Evolutionary conservation across 805 yeast genomes (phyloP).

Genomic region (Nakazawaea anatomiae): DNA sequence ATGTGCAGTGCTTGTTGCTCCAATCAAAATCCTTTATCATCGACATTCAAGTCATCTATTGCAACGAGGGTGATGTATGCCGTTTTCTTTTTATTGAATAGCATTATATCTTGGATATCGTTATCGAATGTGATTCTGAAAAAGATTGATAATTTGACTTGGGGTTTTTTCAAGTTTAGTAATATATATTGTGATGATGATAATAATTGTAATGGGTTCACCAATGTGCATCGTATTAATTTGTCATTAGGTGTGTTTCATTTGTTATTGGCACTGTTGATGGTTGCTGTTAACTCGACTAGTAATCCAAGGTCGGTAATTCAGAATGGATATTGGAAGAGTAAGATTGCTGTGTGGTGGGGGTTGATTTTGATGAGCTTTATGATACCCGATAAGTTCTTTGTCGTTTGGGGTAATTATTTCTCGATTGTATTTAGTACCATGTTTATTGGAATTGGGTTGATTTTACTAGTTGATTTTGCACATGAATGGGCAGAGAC

Average conservation of each 20-base stretch:
- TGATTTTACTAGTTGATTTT: conserved; percentile 86
- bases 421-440: conserved; percentile 81
- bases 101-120: conserved; percentile 88
- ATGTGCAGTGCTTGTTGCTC: conserved; percentile 57
- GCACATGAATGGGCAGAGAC: conserved; percentile 99
- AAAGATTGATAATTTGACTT: conserved; percentile 64
- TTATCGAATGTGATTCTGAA: conserved; percentile 73
- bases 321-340: conserved; percentile 91
- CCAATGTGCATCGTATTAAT: conserved; percentile 88
- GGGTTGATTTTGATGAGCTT: conserved; percentile 56
- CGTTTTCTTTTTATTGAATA: conserved; percentile 64
- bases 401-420: conserved; percentile 86
- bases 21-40: conserved; percentile 30
- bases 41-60: conserved; percentile 56
- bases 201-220: conserved; percentile 81
- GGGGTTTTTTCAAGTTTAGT: conserved; percentile 60
- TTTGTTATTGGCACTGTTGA: conserved; percentile 55
- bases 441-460: conserved; percentile 81
- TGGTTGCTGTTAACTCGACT: conserved; percentile 74
- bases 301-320: conserved; percentile 70
- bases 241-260: conserved; percentile 84
- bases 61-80: conserved; percentile 90
- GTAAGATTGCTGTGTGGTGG: conserved; percentile 60
- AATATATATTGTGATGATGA: conserved; percentile 63
- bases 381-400: conserved; percentile 81